Percentiles rank a stretch among this genome's conserved stretches.
Evolutionary conservation across 2,329 filamentous ascomycete genomes (phyloP).

Genomic region (Amauroascus verrucosus): DNA sequence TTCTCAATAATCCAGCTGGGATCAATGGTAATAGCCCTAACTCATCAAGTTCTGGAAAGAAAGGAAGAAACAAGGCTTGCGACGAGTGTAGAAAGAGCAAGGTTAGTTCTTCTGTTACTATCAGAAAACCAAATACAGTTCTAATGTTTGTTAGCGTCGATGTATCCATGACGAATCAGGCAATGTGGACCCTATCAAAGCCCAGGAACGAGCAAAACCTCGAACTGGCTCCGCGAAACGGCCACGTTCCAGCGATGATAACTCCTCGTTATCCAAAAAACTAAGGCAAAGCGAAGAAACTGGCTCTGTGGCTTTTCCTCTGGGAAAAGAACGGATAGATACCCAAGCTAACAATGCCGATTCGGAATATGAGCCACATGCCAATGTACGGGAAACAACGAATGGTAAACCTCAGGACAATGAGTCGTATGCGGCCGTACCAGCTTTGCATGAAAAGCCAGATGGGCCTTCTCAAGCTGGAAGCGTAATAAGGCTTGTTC

Average conservation of each 20-base stretch:
- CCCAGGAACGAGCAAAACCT: slow-evolving; percentile 51
- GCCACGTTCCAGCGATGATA: slow-evolving; percentile 38
- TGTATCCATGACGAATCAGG: slow-evolving; percentile 58
- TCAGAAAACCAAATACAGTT: slow-evolving; percentile 18
- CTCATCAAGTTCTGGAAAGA: slow-evolving; percentile 38
- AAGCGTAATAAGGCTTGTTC: slow-evolving; percentile 21
- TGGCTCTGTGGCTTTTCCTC: neutral
- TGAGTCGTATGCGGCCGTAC: slow-evolving; percentile 29
- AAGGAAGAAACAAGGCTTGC: slow-evolving; percentile 54
- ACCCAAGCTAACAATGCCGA: neutral
- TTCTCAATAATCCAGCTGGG: neutral
- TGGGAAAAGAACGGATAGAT: neutral
- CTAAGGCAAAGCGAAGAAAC: slow-evolving; percentile 28
- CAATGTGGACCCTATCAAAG: slow-evolving; percentile 54
- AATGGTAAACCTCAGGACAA: slow-evolving; percentile 21
- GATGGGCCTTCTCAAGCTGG: slow-evolving; percentile 19
- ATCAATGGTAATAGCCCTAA: slow-evolving; percentile 22
- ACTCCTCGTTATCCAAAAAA: slow-evolving; percentile 21
- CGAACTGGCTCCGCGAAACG: slow-evolving; percentile 48
- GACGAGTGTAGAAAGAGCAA: slow-evolving; percentile 59
- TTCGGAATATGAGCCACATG: neutral
- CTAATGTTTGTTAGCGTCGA: slow-evolving; percentile 42
- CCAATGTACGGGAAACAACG: neutral
- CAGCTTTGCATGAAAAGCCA: slow-evolving; percentile 27
- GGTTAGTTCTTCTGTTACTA: slow-evolving; percentile 34